phyloP scores from a whole-genome alignment of 805 yeast genomes.

The Brettanomyces anomalus region DNA sequence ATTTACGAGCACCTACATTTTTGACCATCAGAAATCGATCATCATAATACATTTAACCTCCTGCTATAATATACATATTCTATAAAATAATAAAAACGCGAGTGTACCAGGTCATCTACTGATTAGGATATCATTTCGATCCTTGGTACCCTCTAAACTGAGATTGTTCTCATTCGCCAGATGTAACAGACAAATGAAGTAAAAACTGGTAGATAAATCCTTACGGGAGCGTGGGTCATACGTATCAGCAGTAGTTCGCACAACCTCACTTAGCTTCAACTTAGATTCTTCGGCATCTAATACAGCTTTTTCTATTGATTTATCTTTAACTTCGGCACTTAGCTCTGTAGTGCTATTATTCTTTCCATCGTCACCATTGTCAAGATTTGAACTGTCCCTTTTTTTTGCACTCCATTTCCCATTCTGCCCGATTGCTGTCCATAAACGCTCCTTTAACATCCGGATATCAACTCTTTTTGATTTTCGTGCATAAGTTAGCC shows the following conservation, averaged over 20 bases:
- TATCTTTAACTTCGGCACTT: background rate
- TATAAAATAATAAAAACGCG: background rate
- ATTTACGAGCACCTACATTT: no score
- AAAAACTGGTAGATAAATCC: conserved; percentile 41
- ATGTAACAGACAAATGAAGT: conserved; percentile 40
- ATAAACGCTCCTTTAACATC: conserved; percentile 36
- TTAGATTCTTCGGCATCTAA: conserved; percentile 2
- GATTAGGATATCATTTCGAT: conserved; percentile 29
- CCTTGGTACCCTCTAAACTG: conserved; percentile 26
- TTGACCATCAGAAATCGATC: no score
- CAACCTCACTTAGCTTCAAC: conserved; percentile 26
- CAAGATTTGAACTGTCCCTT: conserved; percentile 23
- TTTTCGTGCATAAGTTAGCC: conserved; percentile 33
- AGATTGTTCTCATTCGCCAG: conserved; percentile 42
- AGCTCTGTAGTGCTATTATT: background rate
- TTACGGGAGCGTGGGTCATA: conserved; percentile 30
- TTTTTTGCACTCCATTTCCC: conserved; percentile 16
- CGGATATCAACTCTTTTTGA: conserved; percentile 42
- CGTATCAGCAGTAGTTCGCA: conserved; percentile 26
- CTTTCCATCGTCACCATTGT: conserved; percentile 9
- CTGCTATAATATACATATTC: background rate
- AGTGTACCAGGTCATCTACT: conserved; percentile 10
- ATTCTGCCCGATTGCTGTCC: conserved; percentile 30
- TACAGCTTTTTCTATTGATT: background rate
- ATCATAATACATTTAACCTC: background rate